A percentile compares a stretch with the other conserved stretches of the same genome.
Conservation (phyloP, 345 rosid species). For the Lepidium africanum region DNA sequence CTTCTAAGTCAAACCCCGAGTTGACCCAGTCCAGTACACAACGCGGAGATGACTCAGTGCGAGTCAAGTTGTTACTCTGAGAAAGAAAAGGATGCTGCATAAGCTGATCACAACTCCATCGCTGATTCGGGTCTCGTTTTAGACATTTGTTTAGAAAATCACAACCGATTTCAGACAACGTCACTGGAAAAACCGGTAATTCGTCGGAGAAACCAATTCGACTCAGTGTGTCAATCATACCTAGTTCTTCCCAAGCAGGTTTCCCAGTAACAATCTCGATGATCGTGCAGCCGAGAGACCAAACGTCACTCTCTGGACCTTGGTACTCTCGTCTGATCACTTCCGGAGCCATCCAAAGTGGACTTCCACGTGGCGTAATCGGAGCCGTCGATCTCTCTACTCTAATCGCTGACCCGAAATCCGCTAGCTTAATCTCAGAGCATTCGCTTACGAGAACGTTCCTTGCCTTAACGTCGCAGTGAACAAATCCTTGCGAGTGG, state of each 20-base stretch:
- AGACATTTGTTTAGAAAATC: conserved; percentile 66
- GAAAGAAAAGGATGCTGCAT: conserved; percentile 53
- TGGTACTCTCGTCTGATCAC: conserved; percentile 57
- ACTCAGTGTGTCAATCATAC: conserved; percentile 41
- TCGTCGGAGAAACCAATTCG: conserved; percentile 50
- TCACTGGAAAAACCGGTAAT: conserved; percentile 38
- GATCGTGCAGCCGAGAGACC: conserved; percentile 73
- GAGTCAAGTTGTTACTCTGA: background rate
- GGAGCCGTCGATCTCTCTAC: background rate
- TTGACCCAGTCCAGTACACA: conserved; percentile 55
- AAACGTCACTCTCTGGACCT: conserved; percentile 75
- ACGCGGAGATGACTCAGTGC: conserved; percentile 56
- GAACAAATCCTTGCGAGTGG: conserved; percentile 55
- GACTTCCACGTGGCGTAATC: conserved; percentile 63
- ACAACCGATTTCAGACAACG: conserved; percentile 39
- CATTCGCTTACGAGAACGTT: conserved; percentile 44
- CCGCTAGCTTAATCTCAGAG: conserved; percentile 62
- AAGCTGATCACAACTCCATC: conserved; percentile 81
- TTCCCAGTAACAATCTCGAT: conserved; percentile 68
- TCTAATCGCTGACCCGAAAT: conserved; percentile 57
- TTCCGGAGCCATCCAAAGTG: conserved; percentile 98
- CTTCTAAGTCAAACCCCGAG: conserved; percentile 27
- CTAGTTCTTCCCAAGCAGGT: conserved; percentile 55
- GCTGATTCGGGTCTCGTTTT: conserved; percentile 34
- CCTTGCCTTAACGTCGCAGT: conserved; percentile 71